Conservation (phyloP, 345 rosid genomes). For the Populus pruinosa region DNA sequence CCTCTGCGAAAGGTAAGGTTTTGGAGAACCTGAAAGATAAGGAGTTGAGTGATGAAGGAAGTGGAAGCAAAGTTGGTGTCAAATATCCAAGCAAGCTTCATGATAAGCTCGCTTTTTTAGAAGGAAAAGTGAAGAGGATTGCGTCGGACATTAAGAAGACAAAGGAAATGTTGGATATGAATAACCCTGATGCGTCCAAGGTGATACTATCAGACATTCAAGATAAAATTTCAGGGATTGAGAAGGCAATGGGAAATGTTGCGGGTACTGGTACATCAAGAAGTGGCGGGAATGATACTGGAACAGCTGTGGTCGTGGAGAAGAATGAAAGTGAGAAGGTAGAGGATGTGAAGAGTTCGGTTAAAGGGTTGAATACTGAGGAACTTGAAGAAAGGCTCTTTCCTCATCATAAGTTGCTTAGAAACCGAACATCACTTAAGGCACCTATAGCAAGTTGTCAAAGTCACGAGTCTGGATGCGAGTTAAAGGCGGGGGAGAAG, state of each 20-base stretch:
- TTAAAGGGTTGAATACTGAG: constrained; percentile 57
- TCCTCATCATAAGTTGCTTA: constrained; percentile 90
- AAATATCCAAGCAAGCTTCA: constrained; percentile 74
- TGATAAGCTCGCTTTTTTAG: constrained; percentile 92
- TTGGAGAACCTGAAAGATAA: constrained; percentile 42
- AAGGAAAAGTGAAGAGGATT: constrained; percentile 91
- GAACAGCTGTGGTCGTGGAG: constrained; percentile 22
- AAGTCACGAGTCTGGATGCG: constrained; percentile 25
- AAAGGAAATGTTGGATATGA: constrained; percentile 86
- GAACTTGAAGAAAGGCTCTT: constrained; percentile 89
- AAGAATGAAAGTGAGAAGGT: constrained; percentile 27
- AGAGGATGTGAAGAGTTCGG: constrained; percentile 33
- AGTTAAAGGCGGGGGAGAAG: constrained; percentile 39
- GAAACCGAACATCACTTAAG: constrained; percentile 47
- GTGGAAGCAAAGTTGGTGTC: constrained; percentile 9
- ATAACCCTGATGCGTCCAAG: constrained; percentile 74
- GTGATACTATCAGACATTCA: constrained; percentile 70
- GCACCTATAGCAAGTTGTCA: constrained; percentile 28
- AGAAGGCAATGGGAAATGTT: constrained; percentile 63
- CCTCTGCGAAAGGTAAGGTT: constrained; percentile 30
- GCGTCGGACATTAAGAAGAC: constrained; percentile 90
- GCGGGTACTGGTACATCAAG: constrained; percentile 33
- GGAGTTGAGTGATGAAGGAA: constrained; percentile 29
- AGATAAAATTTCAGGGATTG: constrained; percentile 85
- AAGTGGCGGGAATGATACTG: constrained; percentile 23